Evolutionary conservation across 176 grass and related monocot species (phyloP).

Genomic region (Oryza glaberrima): DNA sequence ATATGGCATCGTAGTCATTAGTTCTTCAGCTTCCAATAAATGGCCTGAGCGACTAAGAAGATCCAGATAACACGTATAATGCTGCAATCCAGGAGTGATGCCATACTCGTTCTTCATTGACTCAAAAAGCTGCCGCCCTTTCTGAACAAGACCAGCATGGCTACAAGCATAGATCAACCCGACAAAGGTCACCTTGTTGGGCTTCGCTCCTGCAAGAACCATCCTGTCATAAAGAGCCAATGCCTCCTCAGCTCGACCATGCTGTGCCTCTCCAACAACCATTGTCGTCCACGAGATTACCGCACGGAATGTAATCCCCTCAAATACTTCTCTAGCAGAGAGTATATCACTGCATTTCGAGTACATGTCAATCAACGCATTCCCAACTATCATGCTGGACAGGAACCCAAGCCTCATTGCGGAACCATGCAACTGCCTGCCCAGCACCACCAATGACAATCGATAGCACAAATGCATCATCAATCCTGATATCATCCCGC

Average conservation of each 20-base stretch:
- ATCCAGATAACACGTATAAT: constrained; percentile 92
- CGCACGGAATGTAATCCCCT: constrained; percentile 52
- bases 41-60: constrained; percentile 79
- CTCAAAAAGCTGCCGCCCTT: constrained; percentile 73
- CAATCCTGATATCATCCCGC: constrained; percentile 57
- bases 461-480: constrained; percentile 66
- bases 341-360: constrained; percentile 89
- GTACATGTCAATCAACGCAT: constrained; percentile 89
- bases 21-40: constrained; percentile 79
- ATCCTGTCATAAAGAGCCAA: constrained; percentile 67
- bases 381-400: constrained; percentile 62
- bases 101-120: constrained; percentile 69
- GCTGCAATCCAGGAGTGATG: constrained; percentile 71
- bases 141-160: constrained; percentile 84
- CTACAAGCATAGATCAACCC: constrained; percentile 94
- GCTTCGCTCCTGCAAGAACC: constrained; percentile 65
- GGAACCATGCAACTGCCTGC: constrained; percentile 71
- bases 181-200: constrained; percentile 87
- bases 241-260: constrained; percentile 59
- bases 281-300: constrained; percentile 86
- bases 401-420: constrained; percentile 57
- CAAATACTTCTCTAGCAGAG: constrained; percentile 80
- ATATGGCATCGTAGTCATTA: constrained; percentile 71
- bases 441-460: constrained; percentile 52
- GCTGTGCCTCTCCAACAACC: constrained; percentile 85